Evolutionary conservation across 2,329 filamentous ascomycete species (phyloP).

Genomic region (Hysterium pulicare): DNA sequence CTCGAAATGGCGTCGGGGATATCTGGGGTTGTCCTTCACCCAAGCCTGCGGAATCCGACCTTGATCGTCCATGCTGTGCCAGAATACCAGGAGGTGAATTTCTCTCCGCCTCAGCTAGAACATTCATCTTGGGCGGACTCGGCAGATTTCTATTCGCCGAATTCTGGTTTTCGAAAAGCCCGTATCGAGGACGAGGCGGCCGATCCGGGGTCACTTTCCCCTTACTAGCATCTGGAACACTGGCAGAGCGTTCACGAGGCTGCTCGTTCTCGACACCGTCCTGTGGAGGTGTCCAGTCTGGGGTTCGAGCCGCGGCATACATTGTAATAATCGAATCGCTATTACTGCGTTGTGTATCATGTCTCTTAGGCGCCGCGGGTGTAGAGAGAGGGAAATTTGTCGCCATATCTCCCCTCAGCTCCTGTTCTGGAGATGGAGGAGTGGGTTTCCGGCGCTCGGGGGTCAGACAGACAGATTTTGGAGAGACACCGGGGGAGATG

Average conservation of each 20-base stretch:
- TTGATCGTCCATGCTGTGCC: neutral
- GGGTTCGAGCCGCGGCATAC: conserved; percentile 12
- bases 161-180: conserved; percentile 20
- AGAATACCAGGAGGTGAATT: conserved; percentile 11
- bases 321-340: conserved; percentile 23
- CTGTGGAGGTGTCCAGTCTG: conserved; percentile 8
- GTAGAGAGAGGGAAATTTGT: conserved; percentile 23
- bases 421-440: conserved; percentile 19
- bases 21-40: too few relatives aligned
- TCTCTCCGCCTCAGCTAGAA: conserved; percentile 22
- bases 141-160: conserved; percentile 1
- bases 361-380: conserved; percentile 15
- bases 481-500: conserved; percentile 20
- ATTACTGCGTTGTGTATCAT: conserved; percentile 21
- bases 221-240: conserved; percentile 13
- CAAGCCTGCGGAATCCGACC: conserved; percentile 1
- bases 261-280: neutral
- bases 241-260: conserved; percentile 14
- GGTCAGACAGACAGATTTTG: conserved; percentile 18
- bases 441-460: conserved; percentile 22
- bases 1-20: conserved; percentile 6
- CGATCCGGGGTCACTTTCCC: conserved; percentile 20
- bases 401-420: conserved; percentile 21
- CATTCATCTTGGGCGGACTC: conserved; percentile 16
- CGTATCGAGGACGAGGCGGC: conserved; percentile 20